A percentile compares a stretch with the other conserved stretches of the same genome.
Conservation (phyloP, 768 basidiomycete species). For the Russula sp. region DNA sequence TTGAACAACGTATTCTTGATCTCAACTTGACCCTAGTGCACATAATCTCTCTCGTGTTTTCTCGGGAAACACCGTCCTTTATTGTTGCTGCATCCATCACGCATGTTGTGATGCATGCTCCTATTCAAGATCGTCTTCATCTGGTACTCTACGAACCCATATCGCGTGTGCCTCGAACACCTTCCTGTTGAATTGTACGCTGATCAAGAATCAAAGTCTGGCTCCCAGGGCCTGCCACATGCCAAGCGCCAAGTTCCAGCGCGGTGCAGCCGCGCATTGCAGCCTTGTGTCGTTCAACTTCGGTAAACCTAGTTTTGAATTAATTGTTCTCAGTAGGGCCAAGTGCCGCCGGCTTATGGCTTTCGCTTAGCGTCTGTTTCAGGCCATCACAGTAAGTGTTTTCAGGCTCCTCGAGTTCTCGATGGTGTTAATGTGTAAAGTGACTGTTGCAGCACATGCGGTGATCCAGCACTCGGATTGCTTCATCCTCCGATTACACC, state of each 20-base stretch:
- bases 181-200: not conserved
- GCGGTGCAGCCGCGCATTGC: slow-evolving; percentile 15
- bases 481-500: slow-evolving; percentile 16
- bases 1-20: slow-evolving; percentile 4
- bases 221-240: not conserved
- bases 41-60: not conserved
- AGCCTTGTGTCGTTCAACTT: slow-evolving; percentile 12
- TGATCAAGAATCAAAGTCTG: slow-evolving; percentile 6
- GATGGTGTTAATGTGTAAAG: not conserved
- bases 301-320: slow-evolving; percentile 19
- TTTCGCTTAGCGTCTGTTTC: slow-evolving; percentile 16
- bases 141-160: not conserved
- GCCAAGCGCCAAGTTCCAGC: slow-evolving; percentile 11
- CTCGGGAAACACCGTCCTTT: not conserved
- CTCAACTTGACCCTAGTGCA: slow-evolving; percentile 1
- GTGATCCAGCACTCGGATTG: slow-evolving; percentile 8
- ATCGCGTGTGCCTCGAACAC: slow-evolving; percentile 2
- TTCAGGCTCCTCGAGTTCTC: slow-evolving; percentile 10
- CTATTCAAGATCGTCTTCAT: slow-evolving; percentile 4
- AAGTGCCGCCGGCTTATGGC: slow-evolving; percentile 17
- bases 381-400: slow-evolving; percentile 1
- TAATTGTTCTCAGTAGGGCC: not conserved
- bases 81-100: slow-evolving; percentile 15
- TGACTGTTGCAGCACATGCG: not conserved
- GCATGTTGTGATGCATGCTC: slow-evolving; percentile 14